These are phyloP conservation scores for Metschnikowia kofuensis DNA, from an alignment of 805 yeast species.

Conservation along the genomic window DNA sequence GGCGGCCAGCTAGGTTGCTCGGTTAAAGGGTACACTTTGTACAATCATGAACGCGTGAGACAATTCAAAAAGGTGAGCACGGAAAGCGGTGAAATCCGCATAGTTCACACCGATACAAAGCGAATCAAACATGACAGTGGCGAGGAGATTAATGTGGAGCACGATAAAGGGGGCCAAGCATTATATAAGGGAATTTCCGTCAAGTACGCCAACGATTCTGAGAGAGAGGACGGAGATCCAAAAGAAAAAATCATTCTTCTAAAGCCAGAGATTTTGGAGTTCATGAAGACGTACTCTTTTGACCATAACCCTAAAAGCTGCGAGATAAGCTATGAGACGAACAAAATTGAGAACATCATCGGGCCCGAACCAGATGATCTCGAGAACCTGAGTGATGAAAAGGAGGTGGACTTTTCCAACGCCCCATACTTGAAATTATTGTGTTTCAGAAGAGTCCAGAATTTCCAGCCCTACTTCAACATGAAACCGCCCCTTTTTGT, in stretches of 20 bases:
- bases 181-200: conserved; percentile 23
- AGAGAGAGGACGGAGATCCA: conserved; percentile 9
- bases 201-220: conserved; percentile 1
- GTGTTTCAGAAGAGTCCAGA: conserved; percentile 56
- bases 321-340: neutral
- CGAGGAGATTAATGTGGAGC: conserved; percentile 23
- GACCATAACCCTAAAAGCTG: conserved; percentile 27
- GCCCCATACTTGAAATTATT: conserved; percentile 59
- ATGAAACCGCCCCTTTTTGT: conserved; percentile 57
- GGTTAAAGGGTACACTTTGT: conserved; percentile 68
- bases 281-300: conserved; percentile 31
- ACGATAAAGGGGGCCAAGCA: conserved; percentile 24
- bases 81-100: conserved; percentile 47
- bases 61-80: conserved; percentile 53
- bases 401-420: conserved; percentile 13
- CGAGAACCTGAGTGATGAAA: conserved; percentile 5
- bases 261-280: conserved; percentile 24
- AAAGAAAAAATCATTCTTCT: conserved; percentile 23
- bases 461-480: conserved; percentile 50
- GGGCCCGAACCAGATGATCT: conserved; percentile 1
- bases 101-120: conserved; percentile 39
- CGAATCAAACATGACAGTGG: conserved; percentile 10
- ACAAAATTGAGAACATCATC: neutral
- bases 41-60: conserved; percentile 49
- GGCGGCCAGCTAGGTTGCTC: conserved; percentile 52